Base-by-base conservation (phyloP, 495 filamentous ascomycete genomes). In the Neurospora pannonica region DNA sequence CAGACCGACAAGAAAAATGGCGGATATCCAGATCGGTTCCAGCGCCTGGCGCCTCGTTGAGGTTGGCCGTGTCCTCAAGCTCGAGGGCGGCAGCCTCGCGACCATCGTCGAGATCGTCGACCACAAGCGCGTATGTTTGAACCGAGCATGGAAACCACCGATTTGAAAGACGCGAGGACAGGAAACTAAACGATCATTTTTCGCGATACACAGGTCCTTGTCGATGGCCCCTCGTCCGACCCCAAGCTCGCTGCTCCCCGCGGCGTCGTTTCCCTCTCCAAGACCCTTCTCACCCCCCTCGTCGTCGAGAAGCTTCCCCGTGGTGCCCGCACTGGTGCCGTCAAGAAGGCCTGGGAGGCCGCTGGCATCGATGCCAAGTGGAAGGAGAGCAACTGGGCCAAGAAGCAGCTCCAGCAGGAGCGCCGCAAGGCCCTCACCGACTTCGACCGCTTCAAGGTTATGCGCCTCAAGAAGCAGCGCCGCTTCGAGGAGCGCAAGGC, bases 401-500 rank as follows among this genome's bases (percentile, higher is more conserved):
- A 98, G 94, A 93, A 91, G 88, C 89, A 92, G 82, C 89, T 89
- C 77, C 88, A 90, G 84, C 87, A 87, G 78, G 89, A 93, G 87
- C 94, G 93, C 88, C 91, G 97, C 87, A 91, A 90, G 85, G 90
- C 91, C 79, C 88, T 99, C 76, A 95, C 89, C 87, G 97, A 99
- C 88, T 98, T 99, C 83, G 97, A 99, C 89, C 91, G 96, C 81
- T 99, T 98, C 93, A 98, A 98, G 91, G 95, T 98, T 78, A 88
- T 98, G 89, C 89, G 94, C 83, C 88, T 98, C 86, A 94, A 92
- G 90, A 98, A 98, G 91, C 95, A 98, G 92, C 91, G 92, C 82
- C 91, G 95, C 82, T 98, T 94, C 88, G 95, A 97, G 88, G 91
- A 97, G 85, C 93, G 91, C 86, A 98, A 97, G 91, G 90, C 94